Percentiles rank a stretch among this genome's conserved stretches.
Evolutionary conservation across 495 filamentous ascomycete species (phyloP).

Genomic region (Aspergillus bertholletiae): DNA sequence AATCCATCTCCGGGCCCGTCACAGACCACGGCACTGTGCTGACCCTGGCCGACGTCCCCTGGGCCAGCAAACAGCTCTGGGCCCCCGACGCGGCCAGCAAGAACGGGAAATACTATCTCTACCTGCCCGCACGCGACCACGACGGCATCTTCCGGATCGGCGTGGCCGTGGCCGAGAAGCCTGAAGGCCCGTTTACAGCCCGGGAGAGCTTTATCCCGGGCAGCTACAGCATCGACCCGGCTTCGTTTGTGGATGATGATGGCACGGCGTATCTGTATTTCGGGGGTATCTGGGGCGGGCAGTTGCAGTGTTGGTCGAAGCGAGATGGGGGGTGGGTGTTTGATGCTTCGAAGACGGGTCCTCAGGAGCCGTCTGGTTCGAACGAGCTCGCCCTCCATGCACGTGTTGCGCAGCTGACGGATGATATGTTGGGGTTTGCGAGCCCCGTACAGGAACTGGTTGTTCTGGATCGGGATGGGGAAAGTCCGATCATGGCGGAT

Average conservation of each 20-base stretch:
- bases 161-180: slow-evolving; percentile 39
- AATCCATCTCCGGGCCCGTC: slow-evolving; percentile 28
- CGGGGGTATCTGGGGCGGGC: slow-evolving; percentile 66
- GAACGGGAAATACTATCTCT: slow-evolving; percentile 48
- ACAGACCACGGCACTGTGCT: slow-evolving; percentile 45
- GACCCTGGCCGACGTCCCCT: slow-evolving; percentile 35
- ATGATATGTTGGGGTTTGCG: slow-evolving; percentile 60
- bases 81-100: slow-evolving; percentile 44
- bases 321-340: slow-evolving; percentile 35
- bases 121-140: slow-evolving; percentile 46
- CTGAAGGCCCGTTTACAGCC: slow-evolving; percentile 45
- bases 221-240: slow-evolving; percentile 48
- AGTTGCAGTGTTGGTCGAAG: slow-evolving; percentile 54
- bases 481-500: slow-evolving; percentile 53
- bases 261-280: slow-evolving; percentile 50
- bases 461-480: slow-evolving; percentile 58
- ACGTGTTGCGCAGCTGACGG: slow-evolving; percentile 55
- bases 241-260: slow-evolving; percentile 47
- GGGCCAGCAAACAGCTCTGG: slow-evolving; percentile 47
- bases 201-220: slow-evolving; percentile 32
- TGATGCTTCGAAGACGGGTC: slow-evolving; percentile 38
- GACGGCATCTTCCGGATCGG: slow-evolving; percentile 60
- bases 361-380: slow-evolving; percentile 52
- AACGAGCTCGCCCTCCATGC: slow-evolving; percentile 49
- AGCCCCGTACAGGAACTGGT: slow-evolving; percentile 46